phyloP scores from a whole-genome alignment of 2,329 filamentous ascomycete genomes.

The Trichophyton mentagrophytes region DNA sequence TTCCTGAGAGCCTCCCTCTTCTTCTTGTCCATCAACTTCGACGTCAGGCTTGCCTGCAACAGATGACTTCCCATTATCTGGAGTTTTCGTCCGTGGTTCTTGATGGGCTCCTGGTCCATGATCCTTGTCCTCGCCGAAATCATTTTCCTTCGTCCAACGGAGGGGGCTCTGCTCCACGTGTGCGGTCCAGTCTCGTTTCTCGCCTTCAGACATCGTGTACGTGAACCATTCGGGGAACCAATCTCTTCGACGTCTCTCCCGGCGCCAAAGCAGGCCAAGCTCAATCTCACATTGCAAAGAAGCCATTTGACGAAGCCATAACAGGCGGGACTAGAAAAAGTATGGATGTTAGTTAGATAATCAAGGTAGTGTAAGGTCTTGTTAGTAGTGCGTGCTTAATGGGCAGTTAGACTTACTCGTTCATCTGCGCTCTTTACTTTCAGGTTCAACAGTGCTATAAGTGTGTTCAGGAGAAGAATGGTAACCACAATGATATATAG shows the following conservation, averaged over 20 bases:
- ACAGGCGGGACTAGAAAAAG: background rate
- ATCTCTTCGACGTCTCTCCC: background rate
- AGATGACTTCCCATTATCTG: too few species aligned
- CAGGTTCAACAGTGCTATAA: background rate
- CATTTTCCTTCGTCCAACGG: background rate
- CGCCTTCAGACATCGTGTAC: background rate
- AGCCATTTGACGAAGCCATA: constrained; percentile 3
- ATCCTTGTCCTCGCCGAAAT: background rate
- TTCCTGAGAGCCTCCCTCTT: too few species aligned
- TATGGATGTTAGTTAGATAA: background rate
- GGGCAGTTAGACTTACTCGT: background rate
- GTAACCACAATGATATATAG: constrained; percentile 1
- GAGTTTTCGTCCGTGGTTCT: too few species aligned
- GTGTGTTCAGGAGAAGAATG: background rate
- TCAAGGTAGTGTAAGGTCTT: background rate
- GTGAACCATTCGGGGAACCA: constrained; percentile 2
- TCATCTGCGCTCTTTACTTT: constrained; percentile 1
- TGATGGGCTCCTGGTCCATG: background rate
- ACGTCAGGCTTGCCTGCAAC: too few species aligned
- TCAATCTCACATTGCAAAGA: constrained; percentile 1
- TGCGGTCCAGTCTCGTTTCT: background rate
- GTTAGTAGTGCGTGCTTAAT: background rate
- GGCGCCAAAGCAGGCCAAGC: background rate
- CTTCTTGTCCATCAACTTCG: too few species aligned
- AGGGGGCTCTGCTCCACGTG: background rate